Evolutionary conservation across 129 eudicot genomes (phyloP), one percentile per base, ranked within the genome.

Genomic region (Flaveria sonorensis): DNA sequence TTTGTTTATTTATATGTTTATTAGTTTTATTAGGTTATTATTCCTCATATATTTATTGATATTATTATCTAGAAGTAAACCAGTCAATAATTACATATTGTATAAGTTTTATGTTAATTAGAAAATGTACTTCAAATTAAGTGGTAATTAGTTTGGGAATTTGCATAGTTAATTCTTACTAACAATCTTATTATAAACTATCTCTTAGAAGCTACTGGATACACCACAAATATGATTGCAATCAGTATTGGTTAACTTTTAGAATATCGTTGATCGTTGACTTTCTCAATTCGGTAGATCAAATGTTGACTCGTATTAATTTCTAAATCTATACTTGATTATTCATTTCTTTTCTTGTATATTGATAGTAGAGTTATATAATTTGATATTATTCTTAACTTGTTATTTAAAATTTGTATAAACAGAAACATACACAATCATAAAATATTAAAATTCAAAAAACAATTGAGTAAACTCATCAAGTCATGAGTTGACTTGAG

Each of bases 31-130:
- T 20, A 39, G 23, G 21, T 16, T 52, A 52, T 52, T 52, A 5
- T 39, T 32, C 32, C 14, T 21, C 15, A 21, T 23, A 23, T 14
- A 26, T 73, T 8, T 36, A 24, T 24, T 51, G 56, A 20, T 73
- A 39, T 62, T 75, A 46, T 46, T 47, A n/a, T 62, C 23, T 36
- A 2, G 42, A 73, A 15, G 59, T 42, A 60, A 60, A 60, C 42
- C 10, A 18, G 28, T 71, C 16, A 28, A 71, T 30, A 26, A 30
- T 36, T 2, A 30, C 36, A 0, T 72, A 28, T 72, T n/a, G n/a
- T 45, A 60, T 21, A 23, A 59, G 0, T 15, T 16, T 21, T 21
- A 10, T 52, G 26, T 12, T 6, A 12, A 4, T 61, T 61, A 61
- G 67, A 61, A 61, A 26, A 61, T 61, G n/a, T 24, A 24, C 16